phyloP scores from a whole-genome alignment of 257 asterid genomes.

The Jacaranda copaia region DNA sequence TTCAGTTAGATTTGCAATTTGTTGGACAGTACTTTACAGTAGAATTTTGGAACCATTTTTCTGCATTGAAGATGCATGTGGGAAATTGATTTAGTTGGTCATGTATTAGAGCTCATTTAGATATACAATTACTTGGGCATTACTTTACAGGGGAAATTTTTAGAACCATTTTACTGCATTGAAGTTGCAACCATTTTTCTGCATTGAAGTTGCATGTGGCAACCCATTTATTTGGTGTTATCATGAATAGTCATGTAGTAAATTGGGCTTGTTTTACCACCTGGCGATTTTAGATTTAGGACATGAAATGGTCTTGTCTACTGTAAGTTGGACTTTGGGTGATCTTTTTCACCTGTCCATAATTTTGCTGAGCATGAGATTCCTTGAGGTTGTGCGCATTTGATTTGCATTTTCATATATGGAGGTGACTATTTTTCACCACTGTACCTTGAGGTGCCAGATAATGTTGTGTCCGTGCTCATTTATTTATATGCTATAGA shows the following conservation, averaged over 20 bases:
- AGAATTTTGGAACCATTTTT: not conserved
- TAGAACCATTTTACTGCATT: not conserved
- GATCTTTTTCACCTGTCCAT: too few species aligned
- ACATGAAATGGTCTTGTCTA: too few species aligned
- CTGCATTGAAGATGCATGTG: not conserved
- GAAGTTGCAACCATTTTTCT: not conserved
- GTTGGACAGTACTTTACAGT: not conserved
- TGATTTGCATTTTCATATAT: not conserved
- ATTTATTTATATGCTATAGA: slow-evolving; percentile 9
- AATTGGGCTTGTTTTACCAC: not conserved
- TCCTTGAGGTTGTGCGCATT: not conserved
- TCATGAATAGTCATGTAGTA: not conserved
- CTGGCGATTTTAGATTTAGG: too few species aligned
- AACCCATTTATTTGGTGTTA: not conserved
- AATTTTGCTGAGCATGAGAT: not conserved
- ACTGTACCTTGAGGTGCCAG: not conserved
- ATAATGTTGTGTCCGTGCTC: not conserved
- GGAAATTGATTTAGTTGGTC: not conserved
- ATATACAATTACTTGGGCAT: not conserved
- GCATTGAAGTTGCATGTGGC: not conserved
- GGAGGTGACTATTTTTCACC: not conserved
- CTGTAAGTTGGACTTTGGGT: too few species aligned
- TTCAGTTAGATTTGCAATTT: not conserved
- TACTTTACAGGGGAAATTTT: not conserved
- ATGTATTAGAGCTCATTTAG: too few species aligned